Evolutionary conservation across 2,329 filamentous ascomycete genomes (phyloP), one percentile per base, ranked within the genome.

Genomic region (Simplicillium sp.): DNA sequence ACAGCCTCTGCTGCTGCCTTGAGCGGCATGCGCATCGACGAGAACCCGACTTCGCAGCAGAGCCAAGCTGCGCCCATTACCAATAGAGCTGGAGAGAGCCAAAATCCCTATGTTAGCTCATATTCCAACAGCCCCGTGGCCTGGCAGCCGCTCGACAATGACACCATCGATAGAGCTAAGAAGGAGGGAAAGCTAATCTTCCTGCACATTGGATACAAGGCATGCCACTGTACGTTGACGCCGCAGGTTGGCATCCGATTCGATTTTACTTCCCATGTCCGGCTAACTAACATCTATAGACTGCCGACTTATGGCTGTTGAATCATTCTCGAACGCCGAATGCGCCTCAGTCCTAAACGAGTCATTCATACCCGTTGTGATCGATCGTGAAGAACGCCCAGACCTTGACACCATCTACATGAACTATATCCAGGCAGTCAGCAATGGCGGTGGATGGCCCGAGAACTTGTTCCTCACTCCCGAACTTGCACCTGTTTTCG

Each of bases 331-430:
- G 58, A 86, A 94, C 50, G 68, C 77, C 2, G 80, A 87, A 47
- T 82, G 95, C 45, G 88, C 92, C 13, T 66, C 77, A 17, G 71
- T 95, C 43, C 72, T 98, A 29, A 98, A 97, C 66, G 71, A 82
- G 45, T 77, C 79, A 43, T 98, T 97, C 60, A 79, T 98, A 35
- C 90, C 92, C 4, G 80, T 97, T 58, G 84, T 96, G 52, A 77
- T 97, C 54, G 92, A 98, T 61, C 80, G 89, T 45, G 92, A 98
- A 62, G 87, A 95, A 62, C 80, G 90, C 18, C 90, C 90, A 8
- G 89, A 97, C 56, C 80, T 97, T 48, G 92, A 98, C 56, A 81
- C 85, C 46, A 89, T 97, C 48, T 97, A 97, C 61, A 96, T 96
- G 87, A 95, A 95, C 66, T 98, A 95, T 60, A 83, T 95, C 33